Evolutionary conservation across 1,284 basidiomycete species (phyloP).

Genomic region (Cryptococcus neoformans): DNA sequence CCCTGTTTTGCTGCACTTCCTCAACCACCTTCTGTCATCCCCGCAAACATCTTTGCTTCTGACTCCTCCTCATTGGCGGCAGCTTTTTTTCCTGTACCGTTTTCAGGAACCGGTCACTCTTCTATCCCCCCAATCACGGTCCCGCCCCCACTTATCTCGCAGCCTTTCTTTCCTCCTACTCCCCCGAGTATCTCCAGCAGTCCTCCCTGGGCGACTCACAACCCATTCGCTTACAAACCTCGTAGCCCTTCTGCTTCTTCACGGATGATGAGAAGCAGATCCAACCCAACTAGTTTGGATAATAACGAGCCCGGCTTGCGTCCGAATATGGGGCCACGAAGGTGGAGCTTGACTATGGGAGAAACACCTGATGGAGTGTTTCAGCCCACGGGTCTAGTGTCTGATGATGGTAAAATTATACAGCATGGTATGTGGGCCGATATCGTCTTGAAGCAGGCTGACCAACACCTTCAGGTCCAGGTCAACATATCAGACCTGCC

Average conservation of each 20-base stretch:
- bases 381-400: conserved; percentile 23
- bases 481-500: conserved; percentile 81
- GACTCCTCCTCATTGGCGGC: not conserved
- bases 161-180: conserved; percentile 3
- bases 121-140: too few species aligned
- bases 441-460: not conserved
- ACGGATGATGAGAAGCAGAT: conserved; percentile 5
- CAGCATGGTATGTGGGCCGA: conserved; percentile 59
- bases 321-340: not conserved
- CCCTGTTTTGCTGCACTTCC: not conserved
- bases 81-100: not conserved
- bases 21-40: not conserved
- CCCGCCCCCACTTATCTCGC: not conserved
- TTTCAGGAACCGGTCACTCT: too few species aligned
- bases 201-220: conserved; percentile 32
- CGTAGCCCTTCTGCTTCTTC: conserved; percentile 1
- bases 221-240: conserved; percentile 18
- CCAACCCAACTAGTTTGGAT: conserved; percentile 2
- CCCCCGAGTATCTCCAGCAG: conserved; percentile 3
- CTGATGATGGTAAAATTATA: conserved; percentile 47
- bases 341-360: conserved; percentile 28
- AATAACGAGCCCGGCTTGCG: not conserved
- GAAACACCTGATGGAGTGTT: conserved; percentile 19
- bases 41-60: not conserved
- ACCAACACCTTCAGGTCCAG: conserved; percentile 53